Evolutionary conservation across 23 red algal species (phyloP).

Genomic region (Pyropia yezoensis): DNA sequence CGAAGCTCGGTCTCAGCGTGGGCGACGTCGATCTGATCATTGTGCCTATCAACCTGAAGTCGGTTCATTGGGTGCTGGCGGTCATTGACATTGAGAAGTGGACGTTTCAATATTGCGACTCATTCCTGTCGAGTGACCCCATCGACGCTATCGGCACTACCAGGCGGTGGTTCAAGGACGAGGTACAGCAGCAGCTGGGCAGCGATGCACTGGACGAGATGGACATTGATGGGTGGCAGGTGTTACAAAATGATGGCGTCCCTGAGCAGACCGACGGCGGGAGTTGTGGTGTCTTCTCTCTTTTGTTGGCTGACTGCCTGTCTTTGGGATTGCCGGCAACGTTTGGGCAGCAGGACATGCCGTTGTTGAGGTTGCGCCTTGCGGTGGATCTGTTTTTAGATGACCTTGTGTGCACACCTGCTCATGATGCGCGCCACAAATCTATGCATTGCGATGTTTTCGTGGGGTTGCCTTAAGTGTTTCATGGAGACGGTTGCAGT

Average conservation of each 20-base stretch:
- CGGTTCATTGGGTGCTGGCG: constrained; percentile 65
- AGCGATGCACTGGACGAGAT: constrained; percentile 11
- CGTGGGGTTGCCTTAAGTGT: no score
- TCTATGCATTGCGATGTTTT: no score
- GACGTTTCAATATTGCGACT: constrained; percentile 43
- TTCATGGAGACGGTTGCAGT: no score
- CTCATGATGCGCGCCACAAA: no score
- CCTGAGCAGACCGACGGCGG: constrained; percentile 52
- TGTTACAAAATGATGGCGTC: no score
- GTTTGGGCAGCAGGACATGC: no score
- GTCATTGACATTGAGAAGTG: constrained; percentile 26
- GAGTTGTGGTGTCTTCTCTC: constrained; percentile 62
- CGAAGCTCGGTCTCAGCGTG: constrained; percentile 11
- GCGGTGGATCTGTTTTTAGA: no score
- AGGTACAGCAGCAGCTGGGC: constrained; percentile 35
- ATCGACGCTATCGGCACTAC: constrained; percentile 11
- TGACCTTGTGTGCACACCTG: no score
- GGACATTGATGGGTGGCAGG: constrained; percentile 20
- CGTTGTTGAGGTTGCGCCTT: no score
- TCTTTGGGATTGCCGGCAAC: no score
- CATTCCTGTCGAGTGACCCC: constrained; percentile 19
- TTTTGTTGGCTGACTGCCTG: constrained; percentile 48
- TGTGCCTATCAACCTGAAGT: constrained; percentile 58
- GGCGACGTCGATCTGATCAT: constrained; percentile 31
- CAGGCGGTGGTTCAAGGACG: constrained; percentile 51